phyloP scores from a whole-genome alignment of 1,139 yeast genomes.

The Taphrina wiesneri region DNA sequence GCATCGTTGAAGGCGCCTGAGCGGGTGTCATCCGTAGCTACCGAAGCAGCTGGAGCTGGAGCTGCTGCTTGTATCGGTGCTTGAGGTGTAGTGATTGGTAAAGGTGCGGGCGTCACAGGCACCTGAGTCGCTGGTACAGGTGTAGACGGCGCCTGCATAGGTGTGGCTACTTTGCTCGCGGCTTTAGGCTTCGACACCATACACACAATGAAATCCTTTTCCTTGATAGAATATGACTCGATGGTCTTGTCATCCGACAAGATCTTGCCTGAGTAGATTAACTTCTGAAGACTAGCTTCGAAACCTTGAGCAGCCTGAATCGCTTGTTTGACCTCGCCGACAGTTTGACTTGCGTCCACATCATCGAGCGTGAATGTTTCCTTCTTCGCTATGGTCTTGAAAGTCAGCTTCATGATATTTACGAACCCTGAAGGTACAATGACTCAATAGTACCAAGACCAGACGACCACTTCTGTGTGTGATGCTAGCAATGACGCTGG shows the following conservation, averaged over 20 bases:
- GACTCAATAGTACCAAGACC: not conserved
- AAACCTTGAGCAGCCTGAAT: conserved; percentile 69
- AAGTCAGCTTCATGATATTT: conserved; percentile 66
- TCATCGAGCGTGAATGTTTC: conserved; percentile 74
- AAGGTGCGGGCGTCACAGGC: conserved; percentile 41
- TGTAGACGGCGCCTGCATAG: conserved; percentile 42
- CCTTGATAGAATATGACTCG: conserved; percentile 73
- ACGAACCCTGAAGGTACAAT: not conserved
- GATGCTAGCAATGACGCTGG: not conserved
- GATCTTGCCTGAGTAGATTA: conserved; percentile 90
- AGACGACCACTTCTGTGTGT: not conserved
- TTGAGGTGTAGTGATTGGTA: conserved; percentile 41
- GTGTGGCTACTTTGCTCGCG: conserved; percentile 41
- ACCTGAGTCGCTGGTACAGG: conserved; percentile 40
- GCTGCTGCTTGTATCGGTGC: conserved; percentile 43
- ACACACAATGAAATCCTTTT: conserved; percentile 86
- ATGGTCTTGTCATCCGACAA: conserved; percentile 79
- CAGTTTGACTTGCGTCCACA: conserved; percentile 68
- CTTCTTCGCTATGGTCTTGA: conserved; percentile 84
- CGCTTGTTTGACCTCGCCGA: conserved; percentile 68
- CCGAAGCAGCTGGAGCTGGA: conserved; percentile 41
- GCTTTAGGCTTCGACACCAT: conserved; percentile 56
- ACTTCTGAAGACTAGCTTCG: conserved; percentile 74
- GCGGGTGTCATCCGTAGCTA: conserved; percentile 40
- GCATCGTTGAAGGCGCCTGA: conserved; percentile 44